Base-by-base conservation (phyloP, 202 grass and related monocot species). In the Carex sylvatica region DNA sequence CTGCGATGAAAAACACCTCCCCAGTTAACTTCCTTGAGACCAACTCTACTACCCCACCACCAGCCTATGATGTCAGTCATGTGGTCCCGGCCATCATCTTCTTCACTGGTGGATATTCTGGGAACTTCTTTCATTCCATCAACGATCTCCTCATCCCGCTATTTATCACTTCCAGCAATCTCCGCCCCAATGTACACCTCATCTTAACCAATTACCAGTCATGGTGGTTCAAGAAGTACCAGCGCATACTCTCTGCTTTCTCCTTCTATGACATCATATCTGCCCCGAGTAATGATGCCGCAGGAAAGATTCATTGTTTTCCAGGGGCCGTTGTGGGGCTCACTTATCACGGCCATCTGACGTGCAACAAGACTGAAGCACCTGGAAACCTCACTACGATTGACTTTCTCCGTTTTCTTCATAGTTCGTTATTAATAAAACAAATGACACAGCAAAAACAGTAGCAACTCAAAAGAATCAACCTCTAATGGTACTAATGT, bases 101-200 rank as follows among this genome's bases (percentile, higher is more conserved):
- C 61, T 91, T 91, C 18, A 90, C 78, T 4, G 87, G 82, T 0
- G 79, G 87, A 69, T 89, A 83, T 42, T 28, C 69, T 0, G 84
- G 87, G 5, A 89, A 97, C 73, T 79, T 85, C 84, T 93, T 88
- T 62, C 94, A 97, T 44, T 59, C 54, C 49, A 69, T 93, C 20
- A 85, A 58, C 14, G 87, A 91, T 62, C 18, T 97, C 14, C n/a
- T 97, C 8, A 23, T 93, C 15, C 94, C 91, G 0, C 82, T 93
- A 28, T 97, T 81, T 82, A 78, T 74, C 30, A 87, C 86, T 3
- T 36, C 91, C 0, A 73, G 59, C 15, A 63, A 70, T 68, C 89
- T 83, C 58, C 12, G 72, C 0, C 59, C 86, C 15, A 55, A 40
- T 0, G 85, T 93, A 31, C 82, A 78, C 51, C 70, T 97, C 2